Evolutionary conservation across 768 basidiomycete genomes (phyloP).

Genomic region (Xerocomellus chrysenteron): DNA sequence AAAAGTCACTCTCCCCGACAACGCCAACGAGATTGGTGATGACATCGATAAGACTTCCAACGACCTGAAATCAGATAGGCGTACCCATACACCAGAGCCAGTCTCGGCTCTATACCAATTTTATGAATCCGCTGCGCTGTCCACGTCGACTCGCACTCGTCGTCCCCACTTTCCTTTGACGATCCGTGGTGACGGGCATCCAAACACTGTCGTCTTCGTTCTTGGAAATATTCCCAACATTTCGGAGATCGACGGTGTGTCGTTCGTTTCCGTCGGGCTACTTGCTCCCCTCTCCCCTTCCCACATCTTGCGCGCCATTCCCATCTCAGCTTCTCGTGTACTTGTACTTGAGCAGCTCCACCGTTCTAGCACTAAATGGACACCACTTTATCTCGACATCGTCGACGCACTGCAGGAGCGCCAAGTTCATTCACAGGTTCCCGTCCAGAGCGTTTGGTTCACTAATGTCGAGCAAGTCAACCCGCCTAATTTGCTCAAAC

Average conservation of each 20-base stretch:
- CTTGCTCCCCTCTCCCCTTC: slow-evolving; percentile 65
- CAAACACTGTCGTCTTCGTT: slow-evolving; percentile 68
- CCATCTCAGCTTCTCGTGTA: slow-evolving; percentile 61
- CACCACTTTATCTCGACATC: slow-evolving; percentile 82
- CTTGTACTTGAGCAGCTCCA: slow-evolving; percentile 82
- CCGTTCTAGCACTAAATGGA: slow-evolving; percentile 81
- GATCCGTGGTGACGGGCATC: slow-evolving; percentile 49
- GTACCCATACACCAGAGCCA: slow-evolving; percentile 8
- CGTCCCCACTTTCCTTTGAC: slow-evolving; percentile 59
- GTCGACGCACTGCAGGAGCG: slow-evolving; percentile 68
- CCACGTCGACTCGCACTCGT: slow-evolving; percentile 61
- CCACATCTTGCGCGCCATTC: slow-evolving; percentile 57
- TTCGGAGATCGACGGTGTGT: slow-evolving; percentile 52
- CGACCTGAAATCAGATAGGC: neutral
- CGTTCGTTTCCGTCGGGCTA: slow-evolving; percentile 64
- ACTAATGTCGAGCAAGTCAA: slow-evolving; percentile 45
- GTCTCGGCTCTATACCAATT: slow-evolving; percentile 42
- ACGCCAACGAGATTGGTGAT: neutral
- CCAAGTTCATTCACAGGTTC: slow-evolving; percentile 46
- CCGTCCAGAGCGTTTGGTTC: slow-evolving; percentile 62
- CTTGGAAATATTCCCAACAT: slow-evolving; percentile 54
- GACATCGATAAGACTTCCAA: neutral
- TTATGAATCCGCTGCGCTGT: slow-evolving; percentile 68
- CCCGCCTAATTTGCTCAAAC: slow-evolving; percentile 46
- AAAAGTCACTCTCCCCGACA: slow-evolving; percentile 22